Evolutionary conservation across 176 grass and related monocot species (phyloP).

Genomic region (Microstegium vimineum): DNA sequence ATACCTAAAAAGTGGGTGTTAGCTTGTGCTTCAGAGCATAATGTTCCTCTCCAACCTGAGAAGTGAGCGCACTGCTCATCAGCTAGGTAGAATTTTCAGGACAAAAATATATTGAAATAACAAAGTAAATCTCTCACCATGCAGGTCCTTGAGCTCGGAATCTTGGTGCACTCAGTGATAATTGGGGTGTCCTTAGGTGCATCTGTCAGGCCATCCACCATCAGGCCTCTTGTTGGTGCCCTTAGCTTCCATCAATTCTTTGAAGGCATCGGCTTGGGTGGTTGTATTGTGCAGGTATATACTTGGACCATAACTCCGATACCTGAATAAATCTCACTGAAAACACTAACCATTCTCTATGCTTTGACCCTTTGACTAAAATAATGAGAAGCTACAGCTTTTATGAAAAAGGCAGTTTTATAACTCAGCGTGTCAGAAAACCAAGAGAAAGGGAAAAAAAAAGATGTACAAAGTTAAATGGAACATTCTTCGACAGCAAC

Average conservation of each 20-base stretch:
- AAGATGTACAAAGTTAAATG: conserved; percentile 9
- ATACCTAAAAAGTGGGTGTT: conserved; percentile 19
- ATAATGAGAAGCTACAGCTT: background rate
- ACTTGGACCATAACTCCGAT: background rate
- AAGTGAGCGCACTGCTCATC: background rate
- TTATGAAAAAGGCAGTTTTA: background rate
- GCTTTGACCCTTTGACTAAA: background rate
- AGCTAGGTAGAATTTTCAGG: background rate
- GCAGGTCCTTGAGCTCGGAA: conserved; percentile 91
- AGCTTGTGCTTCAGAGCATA: background rate
- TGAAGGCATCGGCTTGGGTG: conserved; percentile 91
- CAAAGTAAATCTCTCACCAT: conserved; percentile 7
- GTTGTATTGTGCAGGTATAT: conserved; percentile 89
- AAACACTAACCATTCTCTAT: conserved; percentile 9
- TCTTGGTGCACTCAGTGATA: conserved; percentile 91
- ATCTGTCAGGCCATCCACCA: conserved; percentile 65
- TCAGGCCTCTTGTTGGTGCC: conserved; percentile 85
- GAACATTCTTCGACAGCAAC: background rate
- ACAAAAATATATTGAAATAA: conserved; percentile 9
- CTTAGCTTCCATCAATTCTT: conserved; percentile 99
- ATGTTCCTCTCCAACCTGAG: background rate
- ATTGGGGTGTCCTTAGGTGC: conserved; percentile 92
- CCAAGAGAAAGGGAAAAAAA: background rate
- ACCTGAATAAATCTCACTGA: conserved; percentile 4
- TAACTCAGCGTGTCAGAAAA: background rate